Evolutionary conservation across 768 basidiomycete species (phyloP), one percentile per base, ranked within the genome.

Genomic region (Pleurotus tuoliensis): DNA sequence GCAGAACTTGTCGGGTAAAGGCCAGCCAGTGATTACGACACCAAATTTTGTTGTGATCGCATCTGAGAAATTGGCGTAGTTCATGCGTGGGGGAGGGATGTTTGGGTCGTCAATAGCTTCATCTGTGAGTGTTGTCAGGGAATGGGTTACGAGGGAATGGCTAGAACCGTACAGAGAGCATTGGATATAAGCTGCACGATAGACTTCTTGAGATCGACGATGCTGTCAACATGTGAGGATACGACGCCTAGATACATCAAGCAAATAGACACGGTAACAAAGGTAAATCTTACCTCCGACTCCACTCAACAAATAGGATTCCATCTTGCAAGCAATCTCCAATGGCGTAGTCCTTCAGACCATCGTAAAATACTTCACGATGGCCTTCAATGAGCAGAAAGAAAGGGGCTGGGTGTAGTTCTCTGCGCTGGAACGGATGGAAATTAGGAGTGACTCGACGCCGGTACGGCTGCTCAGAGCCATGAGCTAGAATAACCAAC

Each of bases 21-120:
- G 66, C 66, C 66, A 67, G 46, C 50, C 53, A 37, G 62, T 58
- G 40, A 61, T 7, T 34, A 64, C 49, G 16, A 67, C 54, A 45
- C 59, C 44, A 40, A 59, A 44, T 18, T 15, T 47, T 4, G 22
- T 11, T 4, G 66, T 67, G 48, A 67, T 61, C 39, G 57, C 56
- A 3, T 45, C 27, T 12, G 62, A 59, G 53, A 65, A 67, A 30
- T 61, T 60, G n/a, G 30, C 15, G 46, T 67, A 65, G 43, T 18
- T 38, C 66, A 67, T 67, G 24, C 22, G 40, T 5, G 40, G 40
- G 11, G 27, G 27, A 27, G 27, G 27, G 27, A 27, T 27, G 7
- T 27, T 27, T 6, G 27, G 7, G 27, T 27, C 27, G 27, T 27
- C 27, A 27, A 27, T 27, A 27, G 27, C 27, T 27, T 27, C 27